phyloP scores from a whole-genome alignment of 192 early-diverging fungal genomes.

The Umbelopsis sp. region DNA sequence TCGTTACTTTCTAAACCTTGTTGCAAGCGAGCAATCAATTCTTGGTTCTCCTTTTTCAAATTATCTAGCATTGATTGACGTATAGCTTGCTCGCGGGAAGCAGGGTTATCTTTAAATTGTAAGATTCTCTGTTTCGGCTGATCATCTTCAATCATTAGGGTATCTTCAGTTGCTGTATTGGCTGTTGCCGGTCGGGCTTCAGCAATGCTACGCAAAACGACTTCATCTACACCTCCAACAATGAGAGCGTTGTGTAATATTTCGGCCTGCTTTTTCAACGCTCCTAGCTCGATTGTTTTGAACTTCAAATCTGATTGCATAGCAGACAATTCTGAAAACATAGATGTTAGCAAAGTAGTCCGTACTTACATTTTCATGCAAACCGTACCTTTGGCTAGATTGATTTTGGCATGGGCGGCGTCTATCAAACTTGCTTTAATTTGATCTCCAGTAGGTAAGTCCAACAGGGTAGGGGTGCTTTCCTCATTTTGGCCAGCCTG shows the following conservation, averaged over 20 bases:
- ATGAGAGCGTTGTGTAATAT: slow-evolving; percentile 40
- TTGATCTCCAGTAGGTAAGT: neutral
- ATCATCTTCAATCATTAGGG: neutral
- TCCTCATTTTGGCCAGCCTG: neutral
- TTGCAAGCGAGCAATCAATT: slow-evolving; percentile 9
- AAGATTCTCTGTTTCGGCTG: slow-evolving; percentile 50
- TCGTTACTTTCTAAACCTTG: slow-evolving; percentile 17
- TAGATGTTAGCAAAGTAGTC: neutral
- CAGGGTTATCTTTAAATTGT: slow-evolving; percentile 78
- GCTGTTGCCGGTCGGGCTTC: slow-evolving; percentile 54
- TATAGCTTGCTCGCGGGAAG: slow-evolving; percentile 64
- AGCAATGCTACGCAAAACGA: slow-evolving; percentile 61
- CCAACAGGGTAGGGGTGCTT: neutral
- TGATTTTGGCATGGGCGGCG: neutral
- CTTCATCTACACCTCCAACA: slow-evolving; percentile 56
- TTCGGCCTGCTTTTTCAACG: slow-evolving; percentile 39
- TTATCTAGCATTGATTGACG: slow-evolving; percentile 70
- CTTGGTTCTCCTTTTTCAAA: slow-evolving; percentile 68
- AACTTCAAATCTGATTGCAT: neutral
- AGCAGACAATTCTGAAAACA: neutral
- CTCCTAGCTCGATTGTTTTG: slow-evolving; percentile 28
- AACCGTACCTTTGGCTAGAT: neutral
- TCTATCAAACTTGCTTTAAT: neutral
- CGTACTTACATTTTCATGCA: neutral
- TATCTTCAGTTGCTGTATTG: slow-evolving; percentile 60